phyloP scores from a whole-genome alignment of 2,329 filamentous ascomycete genomes.

The Sarocladium kiliense region DNA sequence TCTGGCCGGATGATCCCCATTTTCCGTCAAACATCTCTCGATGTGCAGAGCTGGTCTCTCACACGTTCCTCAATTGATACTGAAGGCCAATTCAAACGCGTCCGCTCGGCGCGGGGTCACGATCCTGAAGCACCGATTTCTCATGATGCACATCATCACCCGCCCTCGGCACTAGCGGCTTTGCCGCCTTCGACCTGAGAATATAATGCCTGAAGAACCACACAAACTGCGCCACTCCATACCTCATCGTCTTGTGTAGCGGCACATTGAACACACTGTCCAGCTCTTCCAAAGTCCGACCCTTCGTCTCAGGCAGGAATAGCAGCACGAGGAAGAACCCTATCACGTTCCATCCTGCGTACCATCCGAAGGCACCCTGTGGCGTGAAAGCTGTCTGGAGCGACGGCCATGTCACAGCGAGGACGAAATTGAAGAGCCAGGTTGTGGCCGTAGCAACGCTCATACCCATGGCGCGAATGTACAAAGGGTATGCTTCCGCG shows the following conservation, averaged over 20 bases:
- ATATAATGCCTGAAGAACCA: constrained; percentile 19
- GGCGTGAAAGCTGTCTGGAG: constrained; percentile 17
- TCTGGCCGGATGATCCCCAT: too few relatives aligned
- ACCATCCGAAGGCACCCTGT: constrained; percentile 28
- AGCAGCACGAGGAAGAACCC: constrained; percentile 47
- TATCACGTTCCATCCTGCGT: constrained; percentile 24
- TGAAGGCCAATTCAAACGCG: constrained; percentile 9
- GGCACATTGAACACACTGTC: constrained; percentile 26
- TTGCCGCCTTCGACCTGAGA: constrained; percentile 13
- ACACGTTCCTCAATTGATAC: too few relatives aligned
- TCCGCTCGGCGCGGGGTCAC: constrained; percentile 14
- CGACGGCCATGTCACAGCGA: constrained; percentile 20
- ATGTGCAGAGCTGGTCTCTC: too few relatives aligned
- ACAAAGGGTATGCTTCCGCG: constrained; percentile 49
- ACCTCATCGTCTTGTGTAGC: constrained; percentile 20
- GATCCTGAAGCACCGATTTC: constrained; percentile 13
- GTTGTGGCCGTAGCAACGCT: constrained; percentile 31
- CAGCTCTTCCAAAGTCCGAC: constrained; percentile 56
- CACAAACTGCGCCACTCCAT: constrained; percentile 18
- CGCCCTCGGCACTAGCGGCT: constrained; percentile 15
- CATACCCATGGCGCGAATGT: constrained; percentile 47
- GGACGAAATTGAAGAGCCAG: constrained; percentile 25
- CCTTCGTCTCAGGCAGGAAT: constrained; percentile 57
- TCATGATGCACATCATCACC: constrained; percentile 16
- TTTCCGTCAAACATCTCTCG: too few relatives aligned